These are phyloP conservation scores for Capsicum rhomboideum DNA, from an alignment of 257 asterid genomes.

Conservation along the genomic window DNA sequence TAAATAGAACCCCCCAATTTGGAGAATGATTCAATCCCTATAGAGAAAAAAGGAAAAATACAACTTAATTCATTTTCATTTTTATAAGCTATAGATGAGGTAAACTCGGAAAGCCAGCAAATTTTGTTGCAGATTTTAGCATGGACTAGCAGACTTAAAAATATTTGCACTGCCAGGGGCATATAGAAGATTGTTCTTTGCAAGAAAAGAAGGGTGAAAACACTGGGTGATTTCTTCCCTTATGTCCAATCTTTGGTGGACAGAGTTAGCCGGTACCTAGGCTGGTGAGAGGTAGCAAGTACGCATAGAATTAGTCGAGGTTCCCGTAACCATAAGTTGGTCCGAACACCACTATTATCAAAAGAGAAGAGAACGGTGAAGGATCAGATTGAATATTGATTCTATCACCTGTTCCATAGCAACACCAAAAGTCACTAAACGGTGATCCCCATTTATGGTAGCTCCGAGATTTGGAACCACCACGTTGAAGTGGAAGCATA, in stretches of 20 bases:
- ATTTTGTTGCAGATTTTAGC: background rate
- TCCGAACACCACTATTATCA: background rate
- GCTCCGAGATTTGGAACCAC: slow-evolving; percentile 73
- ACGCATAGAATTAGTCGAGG: background rate
- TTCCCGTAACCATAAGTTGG: background rate
- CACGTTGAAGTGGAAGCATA: slow-evolving; percentile 75
- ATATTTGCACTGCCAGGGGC: background rate
- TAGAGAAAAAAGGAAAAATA: background rate
- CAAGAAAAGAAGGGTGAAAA: background rate
- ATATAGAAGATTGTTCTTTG: background rate
- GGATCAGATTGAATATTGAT: background rate
- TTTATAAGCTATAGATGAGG: background rate
- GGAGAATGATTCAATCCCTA: slow-evolving; percentile 84
- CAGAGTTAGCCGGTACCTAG: background rate
- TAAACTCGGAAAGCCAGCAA: background rate
- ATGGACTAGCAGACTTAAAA: background rate
- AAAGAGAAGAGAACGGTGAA: background rate
- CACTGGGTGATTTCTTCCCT: background rate
- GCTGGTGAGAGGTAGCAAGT: background rate
- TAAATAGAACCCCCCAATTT: slow-evolving; percentile 90
- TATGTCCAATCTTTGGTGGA: background rate
- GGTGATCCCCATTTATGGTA: slow-evolving; percentile 77
- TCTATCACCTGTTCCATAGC: slow-evolving; percentile 78
- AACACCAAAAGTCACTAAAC: slow-evolving; percentile 78
- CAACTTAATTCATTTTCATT: background rate